These are phyloP conservation scores for Diplogelasinospora grovesii DNA, from an alignment of 495 filamentous ascomycete genomes.

Conservation along the genomic window DNA sequence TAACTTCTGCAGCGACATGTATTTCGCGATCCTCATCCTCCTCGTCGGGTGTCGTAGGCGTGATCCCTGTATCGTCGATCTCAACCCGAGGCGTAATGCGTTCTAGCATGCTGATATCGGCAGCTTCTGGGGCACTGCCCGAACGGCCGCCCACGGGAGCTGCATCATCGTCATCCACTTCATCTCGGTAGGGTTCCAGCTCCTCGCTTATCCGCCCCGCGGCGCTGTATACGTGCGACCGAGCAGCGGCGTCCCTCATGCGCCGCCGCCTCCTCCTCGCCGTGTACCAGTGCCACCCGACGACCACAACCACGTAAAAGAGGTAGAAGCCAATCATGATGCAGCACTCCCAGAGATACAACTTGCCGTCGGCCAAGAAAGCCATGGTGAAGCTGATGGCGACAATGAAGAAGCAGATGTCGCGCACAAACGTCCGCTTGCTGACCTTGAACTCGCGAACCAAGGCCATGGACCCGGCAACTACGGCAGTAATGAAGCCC, in stretches of 20 bases:
- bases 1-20: constrained; percentile 73
- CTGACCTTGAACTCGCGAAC: constrained; percentile 89
- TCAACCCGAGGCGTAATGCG: constrained; percentile 45
- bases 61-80: constrained; percentile 37
- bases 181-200: constrained; percentile 60
- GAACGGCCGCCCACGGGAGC: constrained; percentile 44
- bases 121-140: constrained; percentile 38
- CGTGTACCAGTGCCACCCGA: constrained; percentile 87
- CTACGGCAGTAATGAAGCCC: constrained; percentile 92
- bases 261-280: constrained; percentile 51
- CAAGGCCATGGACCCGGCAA: constrained; percentile 96
- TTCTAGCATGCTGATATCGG: constrained; percentile 70
- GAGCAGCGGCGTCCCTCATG: constrained; percentile 59
- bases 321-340: constrained; percentile 88
- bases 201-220: constrained; percentile 41
- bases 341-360: constrained; percentile 82
- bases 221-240: constrained; percentile 64
- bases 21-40: constrained; percentile 69
- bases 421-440: constrained; percentile 80
- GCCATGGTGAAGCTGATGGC: constrained; percentile 83
- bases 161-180: constrained; percentile 51
- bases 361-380: constrained; percentile 75
- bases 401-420: constrained; percentile 88
- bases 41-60: constrained; percentile 54
- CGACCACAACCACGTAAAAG: constrained; percentile 85